Base-by-base conservation (phyloP, 192 early-diverging fungal genomes). In the Backusella tuberculispora region DNA sequence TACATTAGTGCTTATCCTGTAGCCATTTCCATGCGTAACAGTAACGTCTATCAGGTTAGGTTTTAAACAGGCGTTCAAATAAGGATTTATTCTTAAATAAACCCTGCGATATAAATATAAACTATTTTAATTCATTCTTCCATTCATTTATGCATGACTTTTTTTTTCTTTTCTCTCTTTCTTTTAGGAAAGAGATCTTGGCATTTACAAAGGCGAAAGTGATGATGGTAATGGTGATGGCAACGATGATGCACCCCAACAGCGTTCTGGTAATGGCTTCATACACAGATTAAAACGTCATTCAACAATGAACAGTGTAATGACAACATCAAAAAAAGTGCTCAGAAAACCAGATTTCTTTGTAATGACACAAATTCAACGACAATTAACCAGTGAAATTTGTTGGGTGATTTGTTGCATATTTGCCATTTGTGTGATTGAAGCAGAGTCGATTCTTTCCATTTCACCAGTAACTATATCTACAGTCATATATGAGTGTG, bases 1-100 rank as follows among this genome's bases (percentile, higher is more conserved):
- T 81, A 81, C 63, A 77, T 81, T 9, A 72, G 72, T 41, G 80
- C 77, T 2, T 81, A 81, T 40, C 80, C 80, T 21, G 80, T 81
- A 3, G 73, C 80, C 2, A 81, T 81, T 46, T 81, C 80, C 8
- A 81, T 81, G 80, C 53, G 80, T 26, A 70, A 77, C 43, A 81
- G 75, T 63, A 81, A 81, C 41, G 73, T 81, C 6, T 81, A 81
- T 60, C 76, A 81, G 75, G 68, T 69, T 45, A 26, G 53, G 24
- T 60, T 9, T 9, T 9, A 43, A 43, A 43, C 42, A 43, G 42
- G 42, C 42, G 42, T 43, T 43, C 5, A 43, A 43, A 43, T 43
- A 10, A 34, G 29, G 29, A 34, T 34, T 1, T 34, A 34, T 34
- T 2, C 2, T 34, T 34, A 34, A 34, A 34, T 34, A 34, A 34